A percentile compares a stretch with the other conserved stretches of the same genome.
Evolutionary conservation across 345 rosid species (phyloP).

Genomic region (Reutealis trisperma): DNA sequence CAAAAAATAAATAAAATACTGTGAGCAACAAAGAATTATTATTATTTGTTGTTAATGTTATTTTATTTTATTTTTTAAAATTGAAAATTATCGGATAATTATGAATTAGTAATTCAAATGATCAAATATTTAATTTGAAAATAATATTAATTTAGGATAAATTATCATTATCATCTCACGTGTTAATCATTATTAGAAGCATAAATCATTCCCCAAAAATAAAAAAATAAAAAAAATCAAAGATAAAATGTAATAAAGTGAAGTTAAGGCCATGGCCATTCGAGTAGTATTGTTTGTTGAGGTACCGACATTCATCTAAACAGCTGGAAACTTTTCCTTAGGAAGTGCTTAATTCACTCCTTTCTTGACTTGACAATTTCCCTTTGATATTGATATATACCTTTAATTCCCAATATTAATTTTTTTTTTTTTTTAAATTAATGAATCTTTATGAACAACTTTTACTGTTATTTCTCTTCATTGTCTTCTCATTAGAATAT

Average conservation of each 20-base stretch:
- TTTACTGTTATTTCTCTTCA: neutral
- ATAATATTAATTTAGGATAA: too few relatives aligned
- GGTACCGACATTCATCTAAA: neutral
- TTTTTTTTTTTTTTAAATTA: neutral
- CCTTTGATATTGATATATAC: neutral
- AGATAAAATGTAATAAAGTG: neutral
- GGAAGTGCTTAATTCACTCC: slow-evolving; percentile 11
- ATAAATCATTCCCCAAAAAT: neutral
- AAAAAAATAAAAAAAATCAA: too few relatives aligned
- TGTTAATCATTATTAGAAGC: neutral
- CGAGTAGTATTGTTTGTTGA: slow-evolving; percentile 4
- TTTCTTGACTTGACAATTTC: neutral
- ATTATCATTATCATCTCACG: too few relatives aligned
- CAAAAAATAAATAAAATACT: too few relatives aligned
- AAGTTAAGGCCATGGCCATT: neutral
- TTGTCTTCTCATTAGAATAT: neutral
- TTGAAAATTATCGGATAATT: too few relatives aligned
- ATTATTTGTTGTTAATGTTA: too few relatives aligned
- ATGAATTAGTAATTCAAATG: too few relatives aligned
- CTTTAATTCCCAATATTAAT: neutral
- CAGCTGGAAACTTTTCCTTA: neutral
- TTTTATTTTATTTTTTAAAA: too few relatives aligned
- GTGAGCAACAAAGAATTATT: too few relatives aligned
- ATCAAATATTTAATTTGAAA: too few relatives aligned
- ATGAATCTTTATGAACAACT: neutral